Base-by-base conservation (phyloP, 78 protist genomes). In the Dictyostelium capitatum region DNA sequence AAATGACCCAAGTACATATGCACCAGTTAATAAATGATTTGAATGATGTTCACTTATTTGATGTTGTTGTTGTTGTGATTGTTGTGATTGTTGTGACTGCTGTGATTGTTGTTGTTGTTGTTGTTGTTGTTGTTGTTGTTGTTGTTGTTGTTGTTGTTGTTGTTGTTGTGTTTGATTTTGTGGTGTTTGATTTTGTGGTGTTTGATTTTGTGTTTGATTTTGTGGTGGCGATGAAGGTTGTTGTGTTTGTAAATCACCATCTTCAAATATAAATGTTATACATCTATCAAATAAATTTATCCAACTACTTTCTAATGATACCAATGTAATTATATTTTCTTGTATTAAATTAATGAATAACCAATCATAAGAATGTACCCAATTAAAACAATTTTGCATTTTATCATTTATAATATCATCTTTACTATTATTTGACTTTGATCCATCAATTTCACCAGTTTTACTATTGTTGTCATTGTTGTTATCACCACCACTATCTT, bases 221-320 rank as follows among this genome's bases (percentile, higher is more conserved):
- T 30, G 46, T 14, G 17, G 17, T 25, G 8, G 14, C 1, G 9
- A 59, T n/a, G 25, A 11, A 12, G 23, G 19, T 19, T 0, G n/a
- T 62, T 19, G n/a, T 62, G 10, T 2, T 62, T 62, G 30, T 62
- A 51, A 51, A 4, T 51, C 56, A 7, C 6, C 72, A 53, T 11
- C 28, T 73, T 85, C 92, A 59, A 50, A 54, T 3, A 64, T 46
- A 59, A 85, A 85, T 11, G 92, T 47, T 25, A 85, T 37, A 46
- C 83, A 85, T 47, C 92, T n/a, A 85, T 85, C 92, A 43, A 85
- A 85, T 48, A 85, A 15, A 85, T 85, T 85, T 8, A 25, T 75
- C 82, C 82, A 85, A 48, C 57, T 30, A 50, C 92, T 79, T 59
- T 85, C 92, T 10, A 85, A 30, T 2, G 83, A 85, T 2, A 77